Evolutionary conservation across 1,139 yeast genomes (phyloP).

Genomic region (Yamadazyma trypodendri): DNA sequence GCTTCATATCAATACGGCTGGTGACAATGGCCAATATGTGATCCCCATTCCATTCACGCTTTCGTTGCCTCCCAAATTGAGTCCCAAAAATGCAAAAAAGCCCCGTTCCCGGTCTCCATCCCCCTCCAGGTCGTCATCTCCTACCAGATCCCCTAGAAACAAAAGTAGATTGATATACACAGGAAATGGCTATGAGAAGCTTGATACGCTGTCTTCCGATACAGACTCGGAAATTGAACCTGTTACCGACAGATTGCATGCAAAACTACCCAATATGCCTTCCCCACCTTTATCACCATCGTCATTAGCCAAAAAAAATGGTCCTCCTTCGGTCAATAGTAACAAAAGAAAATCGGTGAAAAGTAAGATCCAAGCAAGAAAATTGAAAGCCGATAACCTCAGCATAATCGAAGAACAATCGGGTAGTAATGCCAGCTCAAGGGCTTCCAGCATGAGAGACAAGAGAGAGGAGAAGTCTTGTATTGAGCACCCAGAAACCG

Average conservation of each 20-base stretch:
- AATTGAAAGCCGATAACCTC: slow-evolving; percentile 31
- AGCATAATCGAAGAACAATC: slow-evolving; percentile 47
- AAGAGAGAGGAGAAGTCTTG: too few species aligned
- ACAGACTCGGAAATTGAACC: slow-evolving; percentile 3
- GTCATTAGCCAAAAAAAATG: slow-evolving; percentile 15
- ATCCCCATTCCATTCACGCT: slow-evolving; percentile 48
- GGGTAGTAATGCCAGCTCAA: slow-evolving; percentile 25
- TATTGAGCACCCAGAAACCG: too few species aligned
- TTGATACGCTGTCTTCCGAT: slow-evolving; percentile 29
- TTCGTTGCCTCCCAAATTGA: slow-evolving; percentile 43
- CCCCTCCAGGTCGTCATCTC: slow-evolving; percentile 13
- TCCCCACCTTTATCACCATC: slow-evolving; percentile 18
- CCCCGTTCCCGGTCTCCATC: slow-evolving; percentile 14
- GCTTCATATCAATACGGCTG: slow-evolving; percentile 33
- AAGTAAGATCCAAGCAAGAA: slow-evolving; percentile 16
- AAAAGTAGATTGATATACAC: slow-evolving; percentile 34
- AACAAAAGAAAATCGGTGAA: slow-evolving; percentile 23
- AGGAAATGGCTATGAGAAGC: slow-evolving; percentile 37
- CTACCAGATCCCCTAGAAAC: slow-evolving; percentile 12
- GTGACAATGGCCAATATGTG: slow-evolving; percentile 27
- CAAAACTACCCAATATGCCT: slow-evolving; percentile 2
- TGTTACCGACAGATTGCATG: neutral
- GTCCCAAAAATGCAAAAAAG: slow-evolving; percentile 22
- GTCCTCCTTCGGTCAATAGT: slow-evolving; percentile 23
- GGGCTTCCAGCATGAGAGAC: slow-evolving; percentile 27